These are phyloP conservation scores for Yamadazyma membranifaciens DNA, from an alignment of 1,139 yeast genomes.

Conservation along the genomic window DNA sequence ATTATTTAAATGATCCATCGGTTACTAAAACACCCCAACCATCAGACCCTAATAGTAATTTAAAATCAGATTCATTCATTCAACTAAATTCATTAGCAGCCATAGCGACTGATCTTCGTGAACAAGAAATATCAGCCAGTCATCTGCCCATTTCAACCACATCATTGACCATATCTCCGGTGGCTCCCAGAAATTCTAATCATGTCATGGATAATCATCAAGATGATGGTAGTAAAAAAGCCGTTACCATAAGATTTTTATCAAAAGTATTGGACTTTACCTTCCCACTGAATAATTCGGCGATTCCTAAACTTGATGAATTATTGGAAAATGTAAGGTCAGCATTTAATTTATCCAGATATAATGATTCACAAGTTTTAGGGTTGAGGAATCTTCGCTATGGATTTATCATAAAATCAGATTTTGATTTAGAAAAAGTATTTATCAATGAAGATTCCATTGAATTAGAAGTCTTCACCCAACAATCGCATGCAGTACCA, in stretches of 20 bases:
- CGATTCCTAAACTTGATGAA: conserved; percentile 71
- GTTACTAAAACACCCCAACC: conserved; percentile 4
- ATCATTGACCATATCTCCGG: conserved; percentile 8
- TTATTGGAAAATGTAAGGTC: conserved; percentile 66
- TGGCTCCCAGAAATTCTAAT: neutral
- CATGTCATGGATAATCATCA: neutral
- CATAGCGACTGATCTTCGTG: conserved; percentile 36
- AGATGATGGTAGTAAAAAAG: conserved; percentile 12
- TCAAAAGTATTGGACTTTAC: conserved; percentile 51
- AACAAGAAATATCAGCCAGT: conserved; percentile 12
- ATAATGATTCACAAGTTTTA: conserved; percentile 20
- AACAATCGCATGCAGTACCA: conserved; percentile 31
- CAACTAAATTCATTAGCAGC: conserved; percentile 37
- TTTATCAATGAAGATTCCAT: conserved; percentile 28
- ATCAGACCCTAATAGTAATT: neutral
- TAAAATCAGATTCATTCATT: conserved; percentile 16
- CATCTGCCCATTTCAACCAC: conserved; percentile 4
- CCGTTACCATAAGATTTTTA: conserved; percentile 41
- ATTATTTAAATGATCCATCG: conserved; percentile 7
- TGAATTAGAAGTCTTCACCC: conserved; percentile 37
- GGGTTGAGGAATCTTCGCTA: conserved; percentile 21
- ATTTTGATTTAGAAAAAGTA: conserved; percentile 35
- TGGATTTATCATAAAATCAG: conserved; percentile 28
- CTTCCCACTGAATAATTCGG: conserved; percentile 55
- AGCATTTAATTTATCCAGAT: conserved; percentile 53